Percentiles rank a stretch among this genome's conserved stretches.
phyloP scores from a whole-genome alignment of 805 yeast genomes.

The Phaffomyces opuntiae region DNA sequence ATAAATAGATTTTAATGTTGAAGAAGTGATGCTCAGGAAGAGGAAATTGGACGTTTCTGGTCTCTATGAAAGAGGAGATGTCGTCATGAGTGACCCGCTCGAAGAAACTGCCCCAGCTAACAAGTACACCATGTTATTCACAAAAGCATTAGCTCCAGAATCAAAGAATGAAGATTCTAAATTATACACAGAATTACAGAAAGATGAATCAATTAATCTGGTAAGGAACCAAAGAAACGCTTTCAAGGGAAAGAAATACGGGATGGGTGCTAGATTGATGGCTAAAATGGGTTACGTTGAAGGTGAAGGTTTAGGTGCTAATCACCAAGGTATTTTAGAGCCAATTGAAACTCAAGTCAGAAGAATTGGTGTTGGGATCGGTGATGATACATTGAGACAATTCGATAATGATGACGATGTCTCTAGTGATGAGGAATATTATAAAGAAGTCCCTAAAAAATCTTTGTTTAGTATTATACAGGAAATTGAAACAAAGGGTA shows the following conservation, averaged over 20 bases:
- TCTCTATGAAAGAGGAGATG: constrained; percentile 12
- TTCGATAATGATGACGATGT: constrained; percentile 9
- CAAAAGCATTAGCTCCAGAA: not conserved
- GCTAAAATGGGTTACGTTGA: constrained; percentile 80
- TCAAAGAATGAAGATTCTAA: not conserved
- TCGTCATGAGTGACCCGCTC: not conserved
- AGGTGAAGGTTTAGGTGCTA: constrained; percentile 80
- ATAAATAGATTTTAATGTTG: not conserved
- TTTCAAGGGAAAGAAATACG: constrained; percentile 40
- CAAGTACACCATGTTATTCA: constrained; percentile 1
- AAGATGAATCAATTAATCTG: not conserved
- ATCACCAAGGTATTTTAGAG: constrained; percentile 64
- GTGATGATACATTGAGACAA: constrained; percentile 37
- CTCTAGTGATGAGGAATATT: constrained; percentile 19
- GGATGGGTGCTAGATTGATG: constrained; percentile 77
- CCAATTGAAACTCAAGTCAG: constrained; percentile 71
- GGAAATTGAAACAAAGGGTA: constrained; percentile 18
- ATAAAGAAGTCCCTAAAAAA: constrained; percentile 21
- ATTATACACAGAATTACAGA: not conserved
- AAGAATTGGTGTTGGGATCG: constrained; percentile 61
- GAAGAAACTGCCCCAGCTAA: not conserved
- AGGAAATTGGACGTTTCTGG: not conserved
- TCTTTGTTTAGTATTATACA: constrained; percentile 18
- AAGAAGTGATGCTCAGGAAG: not conserved
- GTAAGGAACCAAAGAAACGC: constrained; percentile 6